Evolutionary conservation across 805 yeast species (phyloP).

Genomic region (Yarrowia bubula): DNA sequence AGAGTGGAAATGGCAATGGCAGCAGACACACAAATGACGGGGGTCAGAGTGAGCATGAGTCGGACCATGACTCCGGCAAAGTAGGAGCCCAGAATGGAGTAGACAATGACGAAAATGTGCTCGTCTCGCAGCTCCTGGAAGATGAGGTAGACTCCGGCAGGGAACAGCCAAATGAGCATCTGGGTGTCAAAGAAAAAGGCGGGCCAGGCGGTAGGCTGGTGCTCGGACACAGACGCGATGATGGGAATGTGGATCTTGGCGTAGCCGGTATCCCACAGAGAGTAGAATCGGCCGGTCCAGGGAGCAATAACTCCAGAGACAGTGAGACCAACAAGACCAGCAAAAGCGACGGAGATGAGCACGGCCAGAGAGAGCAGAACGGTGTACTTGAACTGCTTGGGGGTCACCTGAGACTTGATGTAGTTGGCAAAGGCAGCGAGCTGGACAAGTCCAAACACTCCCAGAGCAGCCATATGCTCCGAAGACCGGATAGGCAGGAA

Average conservation of each 20-base stretch:
- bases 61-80: slow-evolving; percentile 99
- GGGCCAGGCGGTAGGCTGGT: slow-evolving; percentile 99
- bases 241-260: slow-evolving; percentile 98
- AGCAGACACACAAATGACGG: slow-evolving; percentile 89
- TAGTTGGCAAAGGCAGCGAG: slow-evolving; percentile 83
- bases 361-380: slow-evolving; percentile 53
- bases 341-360: slow-evolving; percentile 61
- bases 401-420: slow-evolving; percentile 68
- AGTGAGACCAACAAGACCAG: slow-evolving; percentile 75
- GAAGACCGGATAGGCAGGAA: slow-evolving; percentile 94
- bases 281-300: slow-evolving; percentile 99
- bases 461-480: slow-evolving; percentile 98
- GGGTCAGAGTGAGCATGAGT: slow-evolving; percentile 93
- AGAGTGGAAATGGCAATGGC: slow-evolving; percentile 85
- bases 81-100: slow-evolving; percentile 89
- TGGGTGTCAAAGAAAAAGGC: slow-evolving; percentile 93
- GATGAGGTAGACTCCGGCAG: slow-evolving; percentile 90
- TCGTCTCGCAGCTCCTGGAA: slow-evolving; percentile 88
- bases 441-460: slow-evolving; percentile 94
- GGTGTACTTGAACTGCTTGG: slow-evolving; percentile 60
- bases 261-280: slow-evolving; percentile 96
- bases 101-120: slow-evolving; percentile 88
- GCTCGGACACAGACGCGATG: slow-evolving; percentile 98
- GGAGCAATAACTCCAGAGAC: slow-evolving; percentile 94
- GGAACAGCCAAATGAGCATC: slow-evolving; percentile 95